Conservation (phyloP, 1,284 basidiomycete species). For the Porodaedalea pini region DNA sequence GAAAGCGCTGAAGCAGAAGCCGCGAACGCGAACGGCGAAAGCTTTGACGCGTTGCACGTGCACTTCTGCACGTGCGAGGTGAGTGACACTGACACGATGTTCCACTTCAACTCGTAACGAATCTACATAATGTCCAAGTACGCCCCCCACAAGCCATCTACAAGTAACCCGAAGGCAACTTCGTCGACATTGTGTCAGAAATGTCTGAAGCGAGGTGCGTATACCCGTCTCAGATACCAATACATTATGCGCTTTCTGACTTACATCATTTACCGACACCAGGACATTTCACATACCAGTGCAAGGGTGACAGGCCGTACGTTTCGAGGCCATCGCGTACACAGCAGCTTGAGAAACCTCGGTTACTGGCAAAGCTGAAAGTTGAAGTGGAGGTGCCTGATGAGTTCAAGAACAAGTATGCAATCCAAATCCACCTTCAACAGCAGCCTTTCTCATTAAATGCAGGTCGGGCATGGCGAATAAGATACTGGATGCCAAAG, state of each 20-base stretch:
- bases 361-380: slow-evolving; percentile 58
- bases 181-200: slow-evolving; percentile 73
- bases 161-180: slow-evolving; percentile 57
- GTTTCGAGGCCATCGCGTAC: slow-evolving; percentile 75
- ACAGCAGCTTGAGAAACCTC: slow-evolving; percentile 70
- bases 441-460: slow-evolving; percentile 10
- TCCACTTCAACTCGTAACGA: neutral
- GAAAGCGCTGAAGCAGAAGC: too few relatives aligned
- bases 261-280: neutral
- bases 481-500: slow-evolving; percentile 68
- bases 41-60: too few relatives aligned
- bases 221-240: neutral
- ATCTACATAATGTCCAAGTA: slow-evolving; percentile 69
- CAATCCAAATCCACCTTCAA: slow-evolving; percentile 20
- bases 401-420: slow-evolving; percentile 74
- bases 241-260: neutral
- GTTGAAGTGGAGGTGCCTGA: slow-evolving; percentile 70
- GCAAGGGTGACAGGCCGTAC: slow-evolving; percentile 69
- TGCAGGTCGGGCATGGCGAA: slow-evolving; percentile 66
- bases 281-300: slow-evolving; percentile 81
- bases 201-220: slow-evolving; percentile 61
- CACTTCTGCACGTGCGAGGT: too few relatives aligned
- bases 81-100: neutral
- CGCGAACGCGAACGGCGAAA: too few relatives aligned
- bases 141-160: slow-evolving; percentile 64